phyloP scores from a whole-genome alignment of 768 basidiomycete genomes.

The Mycena alexandri region DNA sequence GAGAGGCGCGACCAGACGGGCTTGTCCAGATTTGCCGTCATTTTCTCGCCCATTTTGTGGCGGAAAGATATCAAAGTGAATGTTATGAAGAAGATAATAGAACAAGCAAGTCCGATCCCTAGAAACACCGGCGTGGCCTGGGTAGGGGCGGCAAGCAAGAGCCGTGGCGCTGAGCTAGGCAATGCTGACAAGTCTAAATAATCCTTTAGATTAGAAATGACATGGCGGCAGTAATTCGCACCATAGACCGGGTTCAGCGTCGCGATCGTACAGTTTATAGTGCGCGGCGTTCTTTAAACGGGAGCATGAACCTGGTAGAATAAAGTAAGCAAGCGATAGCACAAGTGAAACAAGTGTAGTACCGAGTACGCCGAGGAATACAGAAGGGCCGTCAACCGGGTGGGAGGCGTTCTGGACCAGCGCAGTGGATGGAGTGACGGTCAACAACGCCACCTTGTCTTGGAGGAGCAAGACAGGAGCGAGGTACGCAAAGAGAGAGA shows the following conservation, averaged over 20 bases:
- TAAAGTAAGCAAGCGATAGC: constrained; percentile 14
- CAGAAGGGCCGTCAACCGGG: constrained; percentile 73
- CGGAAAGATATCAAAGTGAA: constrained; percentile 78
- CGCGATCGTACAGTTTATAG: constrained; percentile 68
- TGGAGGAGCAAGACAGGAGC: constrained; percentile 74
- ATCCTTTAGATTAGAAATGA: constrained; percentile 10
- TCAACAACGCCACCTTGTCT: constrained; percentile 72
- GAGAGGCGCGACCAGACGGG: constrained; percentile 69
- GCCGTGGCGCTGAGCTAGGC: constrained; percentile 65
- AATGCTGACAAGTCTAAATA: constrained; percentile 73
- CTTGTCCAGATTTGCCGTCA: constrained; percentile 63
- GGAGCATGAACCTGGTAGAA: constrained; percentile 73
- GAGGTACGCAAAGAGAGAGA: constrained; percentile 76
- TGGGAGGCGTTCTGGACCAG: constrained; percentile 48
- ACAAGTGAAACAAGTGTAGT: constrained; percentile 31
- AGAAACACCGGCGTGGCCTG: constrained; percentile 74
- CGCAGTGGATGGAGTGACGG: constrained; percentile 68
- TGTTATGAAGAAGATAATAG: constrained; percentile 71
- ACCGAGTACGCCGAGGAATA: constrained; percentile 79
- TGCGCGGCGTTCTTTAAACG: constrained; percentile 60
- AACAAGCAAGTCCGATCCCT: constrained; percentile 68
- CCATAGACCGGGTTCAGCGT: constrained; percentile 73
- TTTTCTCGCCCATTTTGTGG: constrained; percentile 68
- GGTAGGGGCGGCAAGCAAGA: constrained; percentile 71
- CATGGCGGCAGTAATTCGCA: constrained; percentile 45